These are phyloP conservation scores for Leptomonas seymouri DNA, from an alignment of 208 protist genomes.

Conservation along the genomic window DNA sequence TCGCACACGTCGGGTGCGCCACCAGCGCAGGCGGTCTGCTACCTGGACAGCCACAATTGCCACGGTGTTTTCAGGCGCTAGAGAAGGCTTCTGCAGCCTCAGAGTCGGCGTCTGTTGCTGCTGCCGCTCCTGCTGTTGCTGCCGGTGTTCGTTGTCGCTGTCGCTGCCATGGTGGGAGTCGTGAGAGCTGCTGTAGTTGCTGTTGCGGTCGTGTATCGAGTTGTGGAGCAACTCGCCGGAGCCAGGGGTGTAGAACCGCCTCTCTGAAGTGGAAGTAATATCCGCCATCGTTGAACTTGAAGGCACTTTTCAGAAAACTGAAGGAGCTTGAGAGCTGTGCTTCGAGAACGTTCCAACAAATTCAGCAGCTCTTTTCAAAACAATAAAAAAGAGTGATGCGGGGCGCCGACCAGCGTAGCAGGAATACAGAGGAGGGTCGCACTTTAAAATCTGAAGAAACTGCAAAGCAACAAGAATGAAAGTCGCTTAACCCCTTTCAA, in stretches of 20 bases:
- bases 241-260: conserved; percentile 19
- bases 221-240: conserved; percentile 12
- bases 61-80: background rate
- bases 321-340: background rate
- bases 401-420: too few relatives aligned
- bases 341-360: background rate
- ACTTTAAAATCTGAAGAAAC: too few relatives aligned
- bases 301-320: background rate
- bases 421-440: too few relatives aligned
- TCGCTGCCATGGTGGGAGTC: too few relatives aligned
- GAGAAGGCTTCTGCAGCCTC: conserved; percentile 5
- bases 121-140: background rate
- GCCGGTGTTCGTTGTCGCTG: conserved; percentile 1
- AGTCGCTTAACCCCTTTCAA: too few relatives aligned
- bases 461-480: too few relatives aligned
- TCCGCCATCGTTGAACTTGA: conserved; percentile 1
- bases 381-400: too few relatives aligned
- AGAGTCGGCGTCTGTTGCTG: conserved; percentile 7
- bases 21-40: conserved; percentile 79
- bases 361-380: too few relatives aligned
- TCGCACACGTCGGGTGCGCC: conserved; percentile 48
- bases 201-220: conserved; percentile 21
- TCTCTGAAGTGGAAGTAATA: background rate
- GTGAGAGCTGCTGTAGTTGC: conserved; percentile 10
- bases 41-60: conserved; percentile 40